Conservation (phyloP, 202 grass and related monocot species). For the Schoenoplectus tabernaemontani region DNA sequence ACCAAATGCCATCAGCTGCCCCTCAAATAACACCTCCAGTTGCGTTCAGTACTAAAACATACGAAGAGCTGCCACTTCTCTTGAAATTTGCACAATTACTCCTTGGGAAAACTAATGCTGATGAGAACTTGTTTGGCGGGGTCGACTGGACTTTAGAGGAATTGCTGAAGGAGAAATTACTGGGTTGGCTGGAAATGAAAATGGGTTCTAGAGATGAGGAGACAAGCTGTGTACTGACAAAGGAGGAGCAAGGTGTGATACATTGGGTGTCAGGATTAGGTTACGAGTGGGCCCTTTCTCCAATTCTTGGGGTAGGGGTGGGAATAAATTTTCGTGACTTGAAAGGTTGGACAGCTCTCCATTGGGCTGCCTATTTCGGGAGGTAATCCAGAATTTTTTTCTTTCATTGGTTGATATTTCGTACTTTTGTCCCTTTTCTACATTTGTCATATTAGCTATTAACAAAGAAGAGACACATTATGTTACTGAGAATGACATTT, state of each 20-base stretch:
- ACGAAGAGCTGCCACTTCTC: constrained; percentile 66
- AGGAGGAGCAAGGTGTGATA: constrained; percentile 79
- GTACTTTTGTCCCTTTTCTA: background rate
- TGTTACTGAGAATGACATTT: background rate
- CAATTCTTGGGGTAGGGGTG: constrained; percentile 54
- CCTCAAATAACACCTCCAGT: constrained; percentile 24
- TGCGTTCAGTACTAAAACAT: constrained; percentile 28
- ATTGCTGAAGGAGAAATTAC: constrained; percentile 75
- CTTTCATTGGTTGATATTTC: constrained; percentile 12
- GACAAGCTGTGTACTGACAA: constrained; percentile 48
- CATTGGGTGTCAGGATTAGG: constrained; percentile 83
- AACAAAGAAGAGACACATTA: background rate
- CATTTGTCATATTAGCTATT: constrained; percentile 3
- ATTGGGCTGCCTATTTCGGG: constrained; percentile 95
- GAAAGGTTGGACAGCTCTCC: constrained; percentile 98
- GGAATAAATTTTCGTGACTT: constrained; percentile 90
- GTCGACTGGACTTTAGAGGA: constrained; percentile 78
- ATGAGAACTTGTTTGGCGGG: constrained; percentile 29
- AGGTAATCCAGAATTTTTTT: constrained; percentile 49
- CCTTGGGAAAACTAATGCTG: constrained; percentile 44
- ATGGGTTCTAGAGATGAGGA: constrained; percentile 30
- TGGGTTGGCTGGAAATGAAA: constrained; percentile 57
- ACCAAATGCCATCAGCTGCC: constrained; percentile 27
- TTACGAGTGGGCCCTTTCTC: constrained; percentile 75
- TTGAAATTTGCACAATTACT: constrained; percentile 65